These are phyloP conservation scores for Podaxis sp. DNA, from an alignment of 768 basidiomycete genomes.

Conservation along the genomic window DNA sequence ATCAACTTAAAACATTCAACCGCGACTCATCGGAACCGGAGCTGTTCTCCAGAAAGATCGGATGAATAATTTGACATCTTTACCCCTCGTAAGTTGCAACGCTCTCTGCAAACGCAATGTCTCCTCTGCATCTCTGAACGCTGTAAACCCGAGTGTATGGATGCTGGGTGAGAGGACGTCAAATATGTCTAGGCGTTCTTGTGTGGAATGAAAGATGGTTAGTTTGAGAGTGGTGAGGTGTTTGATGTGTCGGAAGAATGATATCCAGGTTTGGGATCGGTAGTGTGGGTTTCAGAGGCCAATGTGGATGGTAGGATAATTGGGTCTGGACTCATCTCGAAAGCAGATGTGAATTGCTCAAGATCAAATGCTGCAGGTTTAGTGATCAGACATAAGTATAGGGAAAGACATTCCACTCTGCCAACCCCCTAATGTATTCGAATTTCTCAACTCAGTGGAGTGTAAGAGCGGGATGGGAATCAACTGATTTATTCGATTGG, in stretches of 20 bases:
- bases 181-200: slow-evolving; percentile 1
- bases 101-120: background rate
- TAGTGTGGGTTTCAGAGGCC: background rate
- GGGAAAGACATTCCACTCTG: slow-evolving; percentile 1
- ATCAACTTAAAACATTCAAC: no score
- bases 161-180: background rate
- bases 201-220: background rate
- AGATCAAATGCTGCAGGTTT: background rate
- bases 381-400: slow-evolving; percentile 10
- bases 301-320: background rate
- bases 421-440: slow-evolving; percentile 4
- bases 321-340: background rate
- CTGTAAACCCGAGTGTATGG: background rate
- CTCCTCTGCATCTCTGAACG: slow-evolving; percentile 2
- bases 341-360: background rate
- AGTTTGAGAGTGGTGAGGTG: background rate
- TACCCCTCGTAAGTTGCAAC: background rate
- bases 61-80: no score
- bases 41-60: no score
- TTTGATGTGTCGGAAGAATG: background rate
- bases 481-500: background rate
- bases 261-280: background rate
- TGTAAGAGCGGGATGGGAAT: background rate
- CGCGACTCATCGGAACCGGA: no score
- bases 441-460: slow-evolving; percentile 6